These are phyloP conservation scores for Ceratocystis papillata DNA, from an alignment of 2,329 filamentous ascomycete genomes.

Conservation along the genomic window DNA sequence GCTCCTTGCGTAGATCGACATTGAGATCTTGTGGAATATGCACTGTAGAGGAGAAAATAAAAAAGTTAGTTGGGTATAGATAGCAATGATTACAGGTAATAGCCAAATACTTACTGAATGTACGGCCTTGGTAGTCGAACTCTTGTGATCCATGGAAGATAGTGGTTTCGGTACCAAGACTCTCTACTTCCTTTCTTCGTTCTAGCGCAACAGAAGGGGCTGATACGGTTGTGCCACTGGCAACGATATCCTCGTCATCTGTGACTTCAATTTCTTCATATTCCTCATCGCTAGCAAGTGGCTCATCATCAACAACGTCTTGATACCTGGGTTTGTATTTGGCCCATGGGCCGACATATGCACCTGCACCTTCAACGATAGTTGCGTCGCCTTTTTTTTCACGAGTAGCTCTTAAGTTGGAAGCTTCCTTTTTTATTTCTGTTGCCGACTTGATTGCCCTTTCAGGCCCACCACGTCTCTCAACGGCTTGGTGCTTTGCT, in stretches of 20 bases:
- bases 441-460: slow-evolving; percentile 44
- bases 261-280: slow-evolving; percentile 68
- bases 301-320: slow-evolving; percentile 62
- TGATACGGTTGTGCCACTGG: slow-evolving; percentile 50
- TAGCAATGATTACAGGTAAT: not conserved
- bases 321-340: slow-evolving; percentile 63
- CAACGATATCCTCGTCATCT: slow-evolving; percentile 57
- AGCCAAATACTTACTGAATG: slow-evolving; percentile 48
- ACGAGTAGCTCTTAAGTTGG: slow-evolving; percentile 57
- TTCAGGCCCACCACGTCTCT: slow-evolving; percentile 51
- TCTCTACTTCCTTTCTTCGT: slow-evolving; percentile 48
- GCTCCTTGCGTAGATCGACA: slow-evolving; percentile 71
- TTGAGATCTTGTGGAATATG: slow-evolving; percentile 87
- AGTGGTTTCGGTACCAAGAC: slow-evolving; percentile 62
- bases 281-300: slow-evolving; percentile 67
- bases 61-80: slow-evolving; percentile 7
- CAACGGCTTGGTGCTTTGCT: slow-evolving; percentile 72
- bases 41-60: slow-evolving; percentile 38
- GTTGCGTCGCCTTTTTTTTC: slow-evolving; percentile 77
- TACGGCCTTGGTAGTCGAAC: slow-evolving; percentile 87
- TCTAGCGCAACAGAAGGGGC: slow-evolving; percentile 46
- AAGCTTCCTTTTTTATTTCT: slow-evolving; percentile 59
- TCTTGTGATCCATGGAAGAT: slow-evolving; percentile 75
- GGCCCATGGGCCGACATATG: slow-evolving; percentile 94
- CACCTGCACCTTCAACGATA: slow-evolving; percentile 72